Percentiles rank a stretch among this genome's conserved stretches.
These are phyloP conservation scores for Monosporozyma solicola DNA, from an alignment of 805 yeast genomes.

Conservation along the genomic window DNA sequence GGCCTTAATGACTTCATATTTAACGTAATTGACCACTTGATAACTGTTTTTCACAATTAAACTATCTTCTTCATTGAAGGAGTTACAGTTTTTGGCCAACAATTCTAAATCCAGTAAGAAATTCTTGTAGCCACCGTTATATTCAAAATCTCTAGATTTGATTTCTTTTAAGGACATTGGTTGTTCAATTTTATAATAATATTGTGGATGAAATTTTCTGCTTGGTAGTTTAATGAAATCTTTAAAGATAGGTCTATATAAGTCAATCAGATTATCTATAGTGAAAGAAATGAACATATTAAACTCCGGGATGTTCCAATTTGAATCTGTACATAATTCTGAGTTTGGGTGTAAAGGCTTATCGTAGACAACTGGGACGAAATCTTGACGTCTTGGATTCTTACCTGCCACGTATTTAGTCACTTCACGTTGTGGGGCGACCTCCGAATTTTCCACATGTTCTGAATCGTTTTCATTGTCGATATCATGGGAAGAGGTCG, in stretches of 20 bases:
- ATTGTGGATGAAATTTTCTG: slow-evolving; percentile 69
- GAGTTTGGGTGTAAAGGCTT: slow-evolving; percentile 25
- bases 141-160: slow-evolving; percentile 32
- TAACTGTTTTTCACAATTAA: slow-evolving; percentile 61
- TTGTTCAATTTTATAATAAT: slow-evolving; percentile 50
- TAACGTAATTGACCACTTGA: slow-evolving; percentile 47
- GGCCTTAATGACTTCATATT: slow-evolving; percentile 38
- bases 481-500: background rate
- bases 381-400: slow-evolving; percentile 21
- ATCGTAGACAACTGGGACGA: slow-evolving; percentile 16
- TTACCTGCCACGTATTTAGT: slow-evolving; percentile 27
- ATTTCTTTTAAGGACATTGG: slow-evolving; percentile 71
- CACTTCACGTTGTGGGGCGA: slow-evolving; percentile 1
- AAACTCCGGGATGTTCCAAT: slow-evolving; percentile 29
- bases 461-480: background rate
- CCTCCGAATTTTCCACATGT: slow-evolving; percentile 6
- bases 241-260: slow-evolving; percentile 27
- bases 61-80: slow-evolving; percentile 59
- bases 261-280: slow-evolving; percentile 22
- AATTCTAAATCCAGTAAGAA: slow-evolving; percentile 52
- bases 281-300: slow-evolving; percentile 25
- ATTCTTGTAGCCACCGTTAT: slow-evolving; percentile 28
- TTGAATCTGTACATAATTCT: slow-evolving; percentile 24
- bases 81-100: slow-evolving; percentile 61
- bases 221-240: slow-evolving; percentile 68